These are phyloP conservation scores for Salvia miltiorrhiza DNA, from an alignment of 257 asterid species.

Conservation along the genomic window DNA sequence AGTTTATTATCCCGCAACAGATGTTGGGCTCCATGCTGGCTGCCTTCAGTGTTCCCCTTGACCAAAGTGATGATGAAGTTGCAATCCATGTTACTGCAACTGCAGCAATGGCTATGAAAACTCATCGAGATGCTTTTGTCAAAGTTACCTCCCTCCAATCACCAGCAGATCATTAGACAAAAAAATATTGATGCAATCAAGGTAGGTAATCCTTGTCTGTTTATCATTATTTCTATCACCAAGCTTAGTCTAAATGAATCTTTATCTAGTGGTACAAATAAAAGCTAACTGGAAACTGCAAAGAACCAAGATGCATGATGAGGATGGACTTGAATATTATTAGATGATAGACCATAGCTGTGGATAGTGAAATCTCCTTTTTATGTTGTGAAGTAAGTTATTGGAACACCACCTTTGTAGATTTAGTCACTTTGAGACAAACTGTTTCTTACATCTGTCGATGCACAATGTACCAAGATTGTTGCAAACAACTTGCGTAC, in stretches of 20 bases:
- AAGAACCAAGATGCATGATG: neutral
- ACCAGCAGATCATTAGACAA: too few species aligned
- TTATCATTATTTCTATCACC: too few species aligned
- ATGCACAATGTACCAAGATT: too few species aligned
- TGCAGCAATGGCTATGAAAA: constrained; percentile 97
- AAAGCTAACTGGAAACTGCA: constrained; percentile 33
- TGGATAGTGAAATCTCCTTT: neutral
- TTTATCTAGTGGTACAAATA: constrained; percentile 81
- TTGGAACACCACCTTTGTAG: neutral
- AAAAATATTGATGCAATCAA: too few species aligned
- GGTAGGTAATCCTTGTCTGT: too few species aligned
- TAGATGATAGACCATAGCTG: neutral
- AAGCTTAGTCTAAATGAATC: too few species aligned
- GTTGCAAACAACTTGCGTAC: too few species aligned
- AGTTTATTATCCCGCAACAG: too few species aligned
- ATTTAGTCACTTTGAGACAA: neutral
- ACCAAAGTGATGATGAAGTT: too few species aligned
- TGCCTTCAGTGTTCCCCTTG: too few species aligned
- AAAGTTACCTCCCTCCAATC: constrained; percentile 96
- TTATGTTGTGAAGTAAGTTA: neutral
- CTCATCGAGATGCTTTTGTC: constrained; percentile 95
- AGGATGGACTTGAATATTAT: neutral
- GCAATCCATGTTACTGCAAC: constrained; percentile 97
- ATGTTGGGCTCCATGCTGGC: too few species aligned
- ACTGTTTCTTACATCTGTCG: too few species aligned